Conservation (phyloP, 2,329 filamentous ascomycete genomes). For the Fusarium keratoplasticum region DNA sequence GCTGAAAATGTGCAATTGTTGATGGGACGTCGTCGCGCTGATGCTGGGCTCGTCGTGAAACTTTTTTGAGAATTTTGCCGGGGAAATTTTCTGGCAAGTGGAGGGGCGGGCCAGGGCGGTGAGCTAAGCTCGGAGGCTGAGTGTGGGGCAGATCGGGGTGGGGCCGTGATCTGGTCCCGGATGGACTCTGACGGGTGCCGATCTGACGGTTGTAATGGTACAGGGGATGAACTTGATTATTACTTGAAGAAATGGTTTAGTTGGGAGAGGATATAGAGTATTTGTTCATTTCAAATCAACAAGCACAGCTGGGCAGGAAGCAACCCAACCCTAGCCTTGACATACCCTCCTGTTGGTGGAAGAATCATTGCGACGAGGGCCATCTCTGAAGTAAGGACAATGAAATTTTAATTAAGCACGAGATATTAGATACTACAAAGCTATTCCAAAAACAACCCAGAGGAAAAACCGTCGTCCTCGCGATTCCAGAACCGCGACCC, state of each 20-base stretch:
- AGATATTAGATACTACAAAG: constrained; percentile 12
- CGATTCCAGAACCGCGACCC: background rate
- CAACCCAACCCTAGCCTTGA: background rate
- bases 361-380: background rate
- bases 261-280: background rate
- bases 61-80: constrained; percentile 45
- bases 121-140: constrained; percentile 30
- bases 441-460: background rate
- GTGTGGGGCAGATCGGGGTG: constrained; percentile 14
- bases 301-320: background rate
- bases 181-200: background rate
- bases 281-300: background rate
- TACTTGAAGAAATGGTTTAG: background rate
- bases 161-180: constrained; percentile 6
- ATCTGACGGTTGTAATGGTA: background rate
- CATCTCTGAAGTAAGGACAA: background rate
- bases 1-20: constrained; percentile 15
- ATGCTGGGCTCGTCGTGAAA: constrained; percentile 35
- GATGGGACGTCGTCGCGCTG: constrained; percentile 23
- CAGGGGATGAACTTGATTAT: background rate
- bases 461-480: background rate
- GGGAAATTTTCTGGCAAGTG: constrained; percentile 43
- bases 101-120: constrained; percentile 43
- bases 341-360: background rate
- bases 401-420: background rate